Conservation (phyloP, 306 rosid genomes). For the Hylodesmum podocarpum region DNA sequence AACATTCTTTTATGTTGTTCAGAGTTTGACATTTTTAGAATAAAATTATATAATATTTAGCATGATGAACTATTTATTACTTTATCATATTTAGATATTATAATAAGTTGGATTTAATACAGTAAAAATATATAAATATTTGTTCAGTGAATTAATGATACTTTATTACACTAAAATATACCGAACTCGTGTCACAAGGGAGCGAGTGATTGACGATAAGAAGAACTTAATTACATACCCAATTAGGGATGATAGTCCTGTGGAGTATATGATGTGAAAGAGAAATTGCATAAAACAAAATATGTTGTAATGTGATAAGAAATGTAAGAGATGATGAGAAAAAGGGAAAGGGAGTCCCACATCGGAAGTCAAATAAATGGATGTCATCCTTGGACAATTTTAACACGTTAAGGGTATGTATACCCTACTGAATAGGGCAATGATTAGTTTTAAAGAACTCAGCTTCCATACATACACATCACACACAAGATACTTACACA, state of each 20-base stretch:
- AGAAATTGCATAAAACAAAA: neutral
- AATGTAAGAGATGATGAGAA: neutral
- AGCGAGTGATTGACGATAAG: neutral
- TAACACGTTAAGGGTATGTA: constrained; percentile 1
- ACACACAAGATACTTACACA: neutral
- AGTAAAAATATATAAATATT: no score
- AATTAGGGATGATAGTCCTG: neutral
- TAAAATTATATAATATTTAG: neutral
- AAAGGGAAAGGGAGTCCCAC: constrained; percentile 18
- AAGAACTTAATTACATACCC: neutral
- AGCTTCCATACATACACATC: neutral
- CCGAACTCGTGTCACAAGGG: neutral
- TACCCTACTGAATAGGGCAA: neutral
- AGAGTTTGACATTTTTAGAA: neutral
- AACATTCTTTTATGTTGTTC: no score
- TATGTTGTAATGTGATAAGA: neutral
- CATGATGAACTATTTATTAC: neutral
- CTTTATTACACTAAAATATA: neutral
- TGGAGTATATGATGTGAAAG: neutral
- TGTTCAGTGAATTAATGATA: neutral
- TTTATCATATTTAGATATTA: no score
- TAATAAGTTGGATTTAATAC: no score
- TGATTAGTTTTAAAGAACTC: constrained; percentile 26
- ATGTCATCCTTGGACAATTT: neutral
- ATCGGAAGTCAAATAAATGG: neutral